Base-by-base conservation (phyloP, 441 rosid genomes). In the Jatropha multifida region DNA sequence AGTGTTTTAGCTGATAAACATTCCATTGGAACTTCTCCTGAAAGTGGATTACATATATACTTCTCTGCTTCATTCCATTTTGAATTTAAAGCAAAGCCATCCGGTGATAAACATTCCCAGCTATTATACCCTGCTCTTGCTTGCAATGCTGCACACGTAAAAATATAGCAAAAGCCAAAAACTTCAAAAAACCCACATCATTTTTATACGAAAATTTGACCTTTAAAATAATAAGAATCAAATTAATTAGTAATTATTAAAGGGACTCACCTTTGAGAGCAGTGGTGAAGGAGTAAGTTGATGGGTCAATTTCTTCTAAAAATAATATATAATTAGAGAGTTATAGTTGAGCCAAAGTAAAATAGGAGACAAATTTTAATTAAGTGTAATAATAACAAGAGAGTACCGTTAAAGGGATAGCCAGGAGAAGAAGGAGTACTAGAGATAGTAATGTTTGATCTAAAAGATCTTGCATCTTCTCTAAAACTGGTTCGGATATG, bases 391-490 rank as follows among this genome's bases (percentile, higher is more conserved):
- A 32, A 7, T 44, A 42, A 72, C 3, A 12, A 44, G 2, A n/a
- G 9, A 27, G 0, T 41, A 89, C 97, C 98, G 85, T 80, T 85
- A 23, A 85, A 79, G 71, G 89, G 73, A 80, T 90, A 90, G 51
- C 98, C 94, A 70, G 99, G 99, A 83, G 98, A 95, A n/a, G 99
- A 95, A n/a, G 93, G 93, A 72, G 97, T 90, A 83, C 97, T 95
- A 61, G 93, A 90, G 84, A 90, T 86, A 90, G 92, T 83, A 62
- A 88, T 74, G 87, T 76, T 83, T 72, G 97, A 84, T 79, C 93
- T 81, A 74, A 81, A 90, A 77, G 91, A 86, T 79, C 82, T 86
- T 41, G 87, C 78, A 58, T 93, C 96, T 84, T 94, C 99, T 87
- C 97, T 73, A 38, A 87, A 85, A 84, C 91, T 92, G 23, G 58